These are phyloP conservation scores for Senna tora DNA, from an alignment of 306 rosid species.

Conservation along the genomic window DNA sequence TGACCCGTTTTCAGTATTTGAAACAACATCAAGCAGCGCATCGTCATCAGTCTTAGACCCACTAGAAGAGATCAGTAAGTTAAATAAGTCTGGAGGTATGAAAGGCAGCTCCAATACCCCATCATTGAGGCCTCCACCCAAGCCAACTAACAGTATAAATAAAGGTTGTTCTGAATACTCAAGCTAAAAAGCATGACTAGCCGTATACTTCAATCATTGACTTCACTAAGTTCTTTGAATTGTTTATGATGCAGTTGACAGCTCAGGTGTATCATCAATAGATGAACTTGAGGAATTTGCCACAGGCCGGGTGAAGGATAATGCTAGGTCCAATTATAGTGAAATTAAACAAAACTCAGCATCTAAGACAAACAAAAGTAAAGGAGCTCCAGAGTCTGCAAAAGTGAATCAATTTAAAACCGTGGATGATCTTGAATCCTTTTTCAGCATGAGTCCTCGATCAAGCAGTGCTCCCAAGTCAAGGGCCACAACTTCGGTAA, in stretches of 20 bases:
- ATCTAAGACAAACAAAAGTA: conserved; percentile 45
- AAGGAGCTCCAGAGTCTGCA: conserved; percentile 42
- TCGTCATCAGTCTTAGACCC: conserved; percentile 58
- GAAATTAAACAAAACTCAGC: conserved; percentile 41
- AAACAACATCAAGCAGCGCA: conserved; percentile 52
- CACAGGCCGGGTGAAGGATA: conserved; percentile 53
- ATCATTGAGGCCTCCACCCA: conserved; percentile 68
- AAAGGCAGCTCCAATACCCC: conserved; percentile 46
- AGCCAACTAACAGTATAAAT: conserved; percentile 48
- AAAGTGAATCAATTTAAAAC: conserved; percentile 36
- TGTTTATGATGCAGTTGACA: conserved; percentile 51
- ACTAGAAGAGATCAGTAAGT: conserved; percentile 53
- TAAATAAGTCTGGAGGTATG: conserved; percentile 48
- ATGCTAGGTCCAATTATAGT: conserved; percentile 40
- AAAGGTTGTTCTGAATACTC: conserved; percentile 52
- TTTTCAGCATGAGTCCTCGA: conserved; percentile 60
- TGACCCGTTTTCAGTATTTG: conserved; percentile 74
- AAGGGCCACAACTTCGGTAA: conserved; percentile 65
- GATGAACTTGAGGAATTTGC: conserved; percentile 90
- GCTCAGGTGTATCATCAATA: conserved; percentile 54
- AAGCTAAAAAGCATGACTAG: conserved; percentile 27
- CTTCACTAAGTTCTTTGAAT: conserved; percentile 26
- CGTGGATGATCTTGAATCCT: conserved; percentile 73
- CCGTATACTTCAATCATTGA: conserved; percentile 18
- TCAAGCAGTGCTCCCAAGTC: conserved; percentile 87